Percentiles rank a stretch among this genome's conserved stretches.
phyloP scores from a whole-genome alignment of 2,329 filamentous ascomycete species.

The Zarea fungicola region DNA sequence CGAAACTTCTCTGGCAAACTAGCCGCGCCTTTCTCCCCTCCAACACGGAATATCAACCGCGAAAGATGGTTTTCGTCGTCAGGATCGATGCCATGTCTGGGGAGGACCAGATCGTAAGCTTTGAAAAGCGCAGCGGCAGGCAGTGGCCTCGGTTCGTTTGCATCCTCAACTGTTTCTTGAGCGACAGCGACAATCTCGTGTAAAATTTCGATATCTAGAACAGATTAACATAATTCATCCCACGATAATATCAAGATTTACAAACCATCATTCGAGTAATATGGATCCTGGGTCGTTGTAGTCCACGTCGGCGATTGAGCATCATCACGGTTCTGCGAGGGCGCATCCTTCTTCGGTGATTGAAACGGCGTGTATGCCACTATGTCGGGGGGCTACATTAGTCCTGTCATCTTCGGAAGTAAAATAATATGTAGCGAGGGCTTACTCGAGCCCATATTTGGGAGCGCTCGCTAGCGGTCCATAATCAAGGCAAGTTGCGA shows the following conservation, averaged over 20 bases:
- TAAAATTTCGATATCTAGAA: conserved; percentile 65
- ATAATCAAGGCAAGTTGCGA: conserved; percentile 21
- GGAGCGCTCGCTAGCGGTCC: conserved; percentile 27
- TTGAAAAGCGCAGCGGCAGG: conserved; percentile 74
- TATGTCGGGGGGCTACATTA: background rate
- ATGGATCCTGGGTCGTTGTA: conserved; percentile 28
- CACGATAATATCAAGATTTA: background rate
- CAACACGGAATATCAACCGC: conserved; percentile 73
- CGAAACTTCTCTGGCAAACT: conserved; percentile 66
- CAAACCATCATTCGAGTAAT: conserved; percentile 58
- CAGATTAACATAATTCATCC: background rate
- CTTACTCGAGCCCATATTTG: conserved; percentile 23
- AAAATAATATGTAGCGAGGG: background rate
- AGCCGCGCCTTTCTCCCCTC: conserved; percentile 53
- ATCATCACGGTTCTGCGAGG: background rate
- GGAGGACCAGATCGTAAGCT: conserved; percentile 74
- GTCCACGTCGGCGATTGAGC: conserved; percentile 9
- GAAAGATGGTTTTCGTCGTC: conserved; percentile 72
- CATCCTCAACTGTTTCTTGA: conserved; percentile 54
- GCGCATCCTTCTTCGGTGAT: background rate
- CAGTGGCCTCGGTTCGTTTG: conserved; percentile 56
- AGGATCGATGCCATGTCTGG: conserved; percentile 62
- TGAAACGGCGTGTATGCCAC: conserved; percentile 15
- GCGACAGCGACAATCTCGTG: conserved; percentile 71
- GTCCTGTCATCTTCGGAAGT: background rate